Base-by-base conservation (phyloP, 768 basidiomycete species). In the Vararia minispora region DNA sequence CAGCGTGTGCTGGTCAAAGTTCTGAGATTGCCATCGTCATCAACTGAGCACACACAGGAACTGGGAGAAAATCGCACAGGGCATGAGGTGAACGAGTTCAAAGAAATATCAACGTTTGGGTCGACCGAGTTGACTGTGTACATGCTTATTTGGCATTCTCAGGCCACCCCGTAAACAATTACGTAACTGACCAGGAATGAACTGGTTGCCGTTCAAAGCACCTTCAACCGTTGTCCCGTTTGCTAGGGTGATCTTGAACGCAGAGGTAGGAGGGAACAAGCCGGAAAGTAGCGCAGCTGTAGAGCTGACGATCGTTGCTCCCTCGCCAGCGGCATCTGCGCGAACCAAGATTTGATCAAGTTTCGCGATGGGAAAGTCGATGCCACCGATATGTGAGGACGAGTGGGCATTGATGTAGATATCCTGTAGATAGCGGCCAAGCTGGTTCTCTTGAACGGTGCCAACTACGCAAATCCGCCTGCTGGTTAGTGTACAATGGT, bases 71-170 rank as follows among this genome's bases (percentile, higher is more conserved):
- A n/a, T n/a, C 45, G 9, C 40, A 52, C 51, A 13, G 32, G 45
- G 46, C 52, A 53, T 3, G 40, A 42, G 16, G 49, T 48, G 39
- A 41, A 53, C 14, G 50, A 45, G 16, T 53, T 46, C 26, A 53
- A 37, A 1, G 52, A 53, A 3, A 53, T 44, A 29, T 51, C 50
- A 29, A 46, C 46, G 28, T 51, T 40, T 8, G 49, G 47, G 38
- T 54, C 52, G 3, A 52, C 42, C 5, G 52, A 51, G 33, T 54
- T 49, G 33, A 54, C 52, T 48, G 30, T 6, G 20, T 6, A 39
- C 35, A 37, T 11, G 40, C 30, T 46, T 46, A 12, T 37, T 27
- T 13, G 35, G 29, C 29, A n/a, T n/a, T n/a, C n/a, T n/a, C n/a
- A n/a, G n/a, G n/a, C n/a, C n/a, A n/a, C n/a, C n/a, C 13, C 6